Evolutionary conservation across 192 early-diverging fungal species (phyloP), one percentile per base, ranked within the genome.

Genomic region (Diversispora eburnea): DNA sequence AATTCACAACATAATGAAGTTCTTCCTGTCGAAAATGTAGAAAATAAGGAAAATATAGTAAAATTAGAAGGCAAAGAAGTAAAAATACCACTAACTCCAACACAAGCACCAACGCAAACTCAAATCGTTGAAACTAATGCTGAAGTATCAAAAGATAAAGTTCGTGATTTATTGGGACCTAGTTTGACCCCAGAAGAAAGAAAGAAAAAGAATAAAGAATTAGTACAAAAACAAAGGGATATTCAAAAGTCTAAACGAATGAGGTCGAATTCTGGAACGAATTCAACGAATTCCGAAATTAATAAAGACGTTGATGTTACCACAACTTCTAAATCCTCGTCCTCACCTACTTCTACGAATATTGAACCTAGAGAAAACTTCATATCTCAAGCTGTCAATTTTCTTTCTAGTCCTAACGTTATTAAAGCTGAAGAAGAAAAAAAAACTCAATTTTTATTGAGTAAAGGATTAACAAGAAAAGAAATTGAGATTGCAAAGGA

Each of bases 341-440:
- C 25, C 25, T 33, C 25, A 33, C 25, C 19, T 83, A 5, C 59
- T n/a, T 12, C 13, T 10, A 8, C 19, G 9, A 13, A 51, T 13
- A 51, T 51, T 51, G 20, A 67, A 45, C 66, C 66, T 20, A 72
- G 84, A 51, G 85, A 86, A 52, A 73, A 85, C 45, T 39, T 83
- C 22, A 51, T 86, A 51, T 65, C 70, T 9, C 46, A 47, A 8
- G 91, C 91, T 8, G 82, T 91, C 8, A 79, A 80, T 20, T 93
- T 93, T 77, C 79, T 93, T 45, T 77, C 73, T 7, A 87, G 89
- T 41, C 85, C 90, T 15, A 88, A 89, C 70, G 88, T 93, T 1
- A 83, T 77, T 64, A 66, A 83, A 20, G 83, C 87, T 6, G 86
- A 90, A 3, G 75, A 89, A n/a, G 81, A 80, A 3, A 91, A 91